Base-by-base conservation (phyloP, 176 grass and related monocot species). In the Dactylis glomerata region DNA sequence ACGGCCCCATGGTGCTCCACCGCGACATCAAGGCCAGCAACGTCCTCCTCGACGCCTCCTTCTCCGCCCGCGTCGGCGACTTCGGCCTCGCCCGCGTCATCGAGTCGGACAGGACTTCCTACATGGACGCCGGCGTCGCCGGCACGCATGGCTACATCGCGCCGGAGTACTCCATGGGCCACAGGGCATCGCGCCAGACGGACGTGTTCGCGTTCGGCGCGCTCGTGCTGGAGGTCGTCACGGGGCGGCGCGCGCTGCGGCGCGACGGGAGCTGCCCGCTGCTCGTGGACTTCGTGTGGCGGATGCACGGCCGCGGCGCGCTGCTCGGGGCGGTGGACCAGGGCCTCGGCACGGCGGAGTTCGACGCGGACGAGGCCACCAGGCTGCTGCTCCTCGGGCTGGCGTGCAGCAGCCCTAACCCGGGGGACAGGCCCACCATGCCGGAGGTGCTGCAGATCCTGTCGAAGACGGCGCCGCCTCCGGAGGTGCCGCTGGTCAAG, bases 21-120 rank as follows among this genome's bases (percentile, higher is more conserved):
- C 89, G 88, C 46, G 94, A 97, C 77, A 79, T 97, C 57, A 97
- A 97, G 86, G 76, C 86, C 0, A 85, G 78, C 55, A 97, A 97
- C 78, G 73, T 94, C 26, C 75, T 97, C 23, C 82, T 97, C 17
- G 94, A 94, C 77, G 73, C 73, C 10, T 46, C 80, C 17, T 92
- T 87, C 69, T 41, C 82, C 31, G 92, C 94, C 8, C 81, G 86
- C 1, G 81, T 94, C 15, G 92, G 94, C 31, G 92, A 97, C 79
- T 97, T 97, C 77, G 94, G 94, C 32, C 94, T 94, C 17, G 94
- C 90, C 2, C 87, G 92, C 16, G 86, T 89, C 33, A 19, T 92
- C 19, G 85, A 97, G 0, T 72, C 55, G 28, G 83, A 79, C 67
- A 17, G 42, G n/a, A 84, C 57, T 62, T 88, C 88, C 57, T 82